These are phyloP conservation scores for Spiromastix sp. DNA, from an alignment of 2,329 filamentous ascomycete species.

Conservation along the genomic window DNA sequence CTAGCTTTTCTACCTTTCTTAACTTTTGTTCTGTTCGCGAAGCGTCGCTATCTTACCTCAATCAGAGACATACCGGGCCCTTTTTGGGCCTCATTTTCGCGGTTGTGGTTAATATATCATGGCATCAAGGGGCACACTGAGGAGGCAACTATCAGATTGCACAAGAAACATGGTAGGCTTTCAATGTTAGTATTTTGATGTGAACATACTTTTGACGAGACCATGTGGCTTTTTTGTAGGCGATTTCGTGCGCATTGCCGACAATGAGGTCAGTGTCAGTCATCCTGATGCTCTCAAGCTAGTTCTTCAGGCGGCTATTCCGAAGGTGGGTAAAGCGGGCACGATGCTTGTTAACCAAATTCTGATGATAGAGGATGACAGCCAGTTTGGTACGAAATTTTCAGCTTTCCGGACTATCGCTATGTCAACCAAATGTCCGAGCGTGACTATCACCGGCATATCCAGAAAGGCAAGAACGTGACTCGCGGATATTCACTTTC, in stretches of 20 bases:
- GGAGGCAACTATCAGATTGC: slow-evolving; percentile 24
- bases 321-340: slow-evolving; percentile 27
- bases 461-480: slow-evolving; percentile 23
- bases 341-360: no score
- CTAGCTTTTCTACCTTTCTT: no score
- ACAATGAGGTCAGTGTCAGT: slow-evolving; percentile 35
- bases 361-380: no score
- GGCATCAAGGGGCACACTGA: slow-evolving; percentile 31
- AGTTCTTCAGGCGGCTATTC: slow-evolving; percentile 24
- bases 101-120: slow-evolving; percentile 31
- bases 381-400: slow-evolving; percentile 27
- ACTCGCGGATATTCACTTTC: slow-evolving; percentile 19
- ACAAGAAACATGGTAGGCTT: slow-evolving; percentile 29
- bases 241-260: slow-evolving; percentile 34
- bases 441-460: slow-evolving; percentile 25
- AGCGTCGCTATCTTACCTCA: slow-evolving; percentile 37
- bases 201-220: background rate
- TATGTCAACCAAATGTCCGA: slow-evolving; percentile 33
- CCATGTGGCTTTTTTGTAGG: slow-evolving; percentile 18
- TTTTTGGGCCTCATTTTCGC: slow-evolving; percentile 30
- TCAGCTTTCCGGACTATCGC: slow-evolving; percentile 30
- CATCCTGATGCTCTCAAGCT: slow-evolving; percentile 32
- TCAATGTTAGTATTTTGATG: background rate
- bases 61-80: slow-evolving; percentile 34
- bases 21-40: no score